Evolutionary conservation across 495 filamentous ascomycete species (phyloP).

Genomic region (Neurospora sp.): DNA sequence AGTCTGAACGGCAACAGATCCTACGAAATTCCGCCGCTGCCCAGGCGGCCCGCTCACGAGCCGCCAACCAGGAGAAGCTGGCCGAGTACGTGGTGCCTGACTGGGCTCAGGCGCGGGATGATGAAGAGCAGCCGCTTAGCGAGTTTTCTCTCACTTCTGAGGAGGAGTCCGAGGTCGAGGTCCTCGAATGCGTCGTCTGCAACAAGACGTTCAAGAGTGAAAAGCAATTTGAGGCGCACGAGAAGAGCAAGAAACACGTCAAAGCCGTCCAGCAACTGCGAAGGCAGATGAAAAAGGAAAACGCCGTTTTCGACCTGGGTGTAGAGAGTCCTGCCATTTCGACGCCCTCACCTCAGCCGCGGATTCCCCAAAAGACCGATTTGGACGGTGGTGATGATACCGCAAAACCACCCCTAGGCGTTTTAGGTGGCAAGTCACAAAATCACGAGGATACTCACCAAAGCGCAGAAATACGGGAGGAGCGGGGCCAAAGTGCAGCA

Average conservation of each 20-base stretch:
- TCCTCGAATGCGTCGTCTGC: slow-evolving; percentile 85
- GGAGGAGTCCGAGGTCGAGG: slow-evolving; percentile 49
- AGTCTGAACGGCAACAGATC: slow-evolving; percentile 68
- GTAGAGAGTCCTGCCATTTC: slow-evolving; percentile 13
- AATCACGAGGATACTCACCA: not conserved
- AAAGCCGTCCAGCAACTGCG: slow-evolving; percentile 73
- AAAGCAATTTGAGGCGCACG: slow-evolving; percentile 84
- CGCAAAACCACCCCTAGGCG: not conserved
- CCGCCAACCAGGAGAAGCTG: slow-evolving; percentile 67
- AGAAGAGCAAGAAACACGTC: slow-evolving; percentile 89
- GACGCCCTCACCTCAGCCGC: slow-evolving; percentile 35
- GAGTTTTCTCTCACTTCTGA: slow-evolving; percentile 33
- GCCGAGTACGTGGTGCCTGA: slow-evolving; percentile 55
- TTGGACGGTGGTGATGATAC: not conserved
- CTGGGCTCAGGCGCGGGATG: slow-evolving; percentile 57
- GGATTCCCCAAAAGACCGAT: not conserved
- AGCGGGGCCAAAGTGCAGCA: not conserved
- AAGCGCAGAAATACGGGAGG: not conserved
- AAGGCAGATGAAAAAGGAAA: slow-evolving; percentile 73
- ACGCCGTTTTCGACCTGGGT: slow-evolving; percentile 48
- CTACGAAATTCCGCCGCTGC: slow-evolving; percentile 69
- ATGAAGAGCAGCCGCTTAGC: slow-evolving; percentile 27
- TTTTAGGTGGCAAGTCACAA: not conserved
- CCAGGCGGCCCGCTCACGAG: slow-evolving; percentile 75
- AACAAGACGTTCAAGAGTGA: slow-evolving; percentile 90